These are phyloP conservation scores for Chlamydomonas schloesseri DNA, from an alignment of 139 green algal species.

Conservation along the genomic window DNA sequence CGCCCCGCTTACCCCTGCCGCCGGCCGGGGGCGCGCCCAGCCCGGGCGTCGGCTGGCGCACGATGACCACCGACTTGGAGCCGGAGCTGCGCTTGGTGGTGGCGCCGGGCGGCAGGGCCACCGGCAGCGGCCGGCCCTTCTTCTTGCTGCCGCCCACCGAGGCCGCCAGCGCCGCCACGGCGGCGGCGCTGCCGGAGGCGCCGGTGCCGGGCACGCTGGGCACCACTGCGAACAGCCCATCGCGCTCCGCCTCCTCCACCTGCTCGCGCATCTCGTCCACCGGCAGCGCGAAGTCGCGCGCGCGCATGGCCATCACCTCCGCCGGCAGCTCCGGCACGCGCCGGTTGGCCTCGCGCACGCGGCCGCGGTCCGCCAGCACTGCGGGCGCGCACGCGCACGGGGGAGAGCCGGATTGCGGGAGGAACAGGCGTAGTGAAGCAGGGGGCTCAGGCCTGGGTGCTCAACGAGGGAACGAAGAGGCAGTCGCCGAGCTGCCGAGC, in stretches of 20 bases:
- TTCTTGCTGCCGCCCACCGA: not conserved
- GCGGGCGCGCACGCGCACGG: not conserved
- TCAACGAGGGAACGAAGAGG: too few relatives aligned
- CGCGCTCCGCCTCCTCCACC: slow-evolving; percentile 30
- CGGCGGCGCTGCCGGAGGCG: not conserved
- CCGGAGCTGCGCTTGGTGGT: too few relatives aligned
- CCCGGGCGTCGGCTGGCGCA: too few relatives aligned
- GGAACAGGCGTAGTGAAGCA: too few relatives aligned
- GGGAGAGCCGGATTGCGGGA: too few relatives aligned
- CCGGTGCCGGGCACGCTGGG: too few relatives aligned
- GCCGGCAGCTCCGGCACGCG: slow-evolving; percentile 15
- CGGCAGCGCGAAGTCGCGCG: slow-evolving; percentile 4
- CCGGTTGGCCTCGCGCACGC: slow-evolving; percentile 11
- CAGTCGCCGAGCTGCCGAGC: too few relatives aligned
- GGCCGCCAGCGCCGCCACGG: not conserved
- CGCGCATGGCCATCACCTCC: slow-evolving; percentile 18
- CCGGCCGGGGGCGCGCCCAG: not conserved
- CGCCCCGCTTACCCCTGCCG: slow-evolving; percentile 8
- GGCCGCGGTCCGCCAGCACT: slow-evolving; percentile 27
- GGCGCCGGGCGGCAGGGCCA: too few relatives aligned
- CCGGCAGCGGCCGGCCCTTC: not conserved
- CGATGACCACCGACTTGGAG: not conserved
- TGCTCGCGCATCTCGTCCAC: slow-evolving; percentile 27
- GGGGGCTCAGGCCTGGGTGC: too few relatives aligned
- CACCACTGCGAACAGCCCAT: not conserved